Evolutionary conservation across 106 monocot genomes (phyloP).

Genomic region (Acorus calamus): DNA sequence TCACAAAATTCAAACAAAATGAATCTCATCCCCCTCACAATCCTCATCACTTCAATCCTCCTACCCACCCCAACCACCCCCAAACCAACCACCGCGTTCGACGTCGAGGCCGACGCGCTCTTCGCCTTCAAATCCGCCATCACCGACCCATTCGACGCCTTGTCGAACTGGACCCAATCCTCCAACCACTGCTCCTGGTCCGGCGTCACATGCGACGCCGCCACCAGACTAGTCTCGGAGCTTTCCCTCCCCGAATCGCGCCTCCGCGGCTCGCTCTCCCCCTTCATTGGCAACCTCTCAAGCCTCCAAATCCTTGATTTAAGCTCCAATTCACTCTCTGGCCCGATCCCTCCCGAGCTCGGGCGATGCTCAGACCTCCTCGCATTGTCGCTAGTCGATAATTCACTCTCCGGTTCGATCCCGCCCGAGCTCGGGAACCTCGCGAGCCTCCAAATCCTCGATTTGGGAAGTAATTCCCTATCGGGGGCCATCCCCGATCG

Average conservation of each 20-base stretch:
- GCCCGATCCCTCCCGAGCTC: conserved; percentile 51
- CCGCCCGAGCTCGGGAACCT: conserved; percentile 46
- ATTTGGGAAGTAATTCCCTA: conserved; percentile 41
- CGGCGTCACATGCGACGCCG: conserved; percentile 52
- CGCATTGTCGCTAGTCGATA: conserved; percentile 25
- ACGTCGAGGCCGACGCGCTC: conserved; percentile 16
- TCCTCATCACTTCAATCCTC: too few species aligned
- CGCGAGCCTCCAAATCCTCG: conserved; percentile 35
- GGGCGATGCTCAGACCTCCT: conserved; percentile 33
- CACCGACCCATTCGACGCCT: conserved; percentile 15
- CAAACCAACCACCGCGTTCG: background rate
- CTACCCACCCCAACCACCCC: too few species aligned
- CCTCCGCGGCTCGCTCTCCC: conserved; percentile 45
- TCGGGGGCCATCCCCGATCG: conserved; percentile 47
- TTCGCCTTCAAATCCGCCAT: conserved; percentile 20
- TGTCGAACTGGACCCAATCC: conserved; percentile 24
- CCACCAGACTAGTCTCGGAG: conserved; percentile 26
- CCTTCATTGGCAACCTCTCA: conserved; percentile 57
- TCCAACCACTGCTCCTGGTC: conserved; percentile 61
- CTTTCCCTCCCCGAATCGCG: conserved; percentile 21
- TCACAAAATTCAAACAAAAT: too few species aligned
- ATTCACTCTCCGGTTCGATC: conserved; percentile 43
- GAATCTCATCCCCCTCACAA: too few species aligned
- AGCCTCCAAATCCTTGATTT: conserved; percentile 54
- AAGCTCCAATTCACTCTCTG: conserved; percentile 38